Percentiles rank a stretch among this genome's conserved stretches.
Evolutionary conservation across 371 early-diverging fungal species (phyloP).

Genomic region (Mucor velutinosus): DNA sequence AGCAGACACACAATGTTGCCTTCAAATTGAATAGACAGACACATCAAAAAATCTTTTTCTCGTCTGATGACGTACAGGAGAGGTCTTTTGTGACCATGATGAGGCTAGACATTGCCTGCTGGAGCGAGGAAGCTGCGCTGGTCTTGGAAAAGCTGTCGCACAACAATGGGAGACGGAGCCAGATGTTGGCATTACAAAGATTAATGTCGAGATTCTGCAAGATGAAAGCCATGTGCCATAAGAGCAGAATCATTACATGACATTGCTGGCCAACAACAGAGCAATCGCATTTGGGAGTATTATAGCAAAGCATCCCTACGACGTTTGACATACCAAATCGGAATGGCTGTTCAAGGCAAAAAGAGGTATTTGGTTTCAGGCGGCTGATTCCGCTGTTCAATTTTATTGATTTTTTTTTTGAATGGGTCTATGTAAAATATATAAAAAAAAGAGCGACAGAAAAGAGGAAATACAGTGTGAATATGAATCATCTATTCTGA

Average conservation of each 20-base stretch:
- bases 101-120: not conserved
- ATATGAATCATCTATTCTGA: conserved; percentile 3
- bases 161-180: not conserved
- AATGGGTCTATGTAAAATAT: not conserved
- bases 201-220: not conserved
- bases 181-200: not conserved
- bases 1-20: not conserved
- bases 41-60: conserved; percentile 1
- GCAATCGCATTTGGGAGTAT: no score
- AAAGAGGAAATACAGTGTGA: not conserved
- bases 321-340: no score
- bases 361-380: not conserved
- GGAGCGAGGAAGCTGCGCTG: not conserved
- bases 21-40: not conserved
- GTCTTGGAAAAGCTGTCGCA: not conserved
- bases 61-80: not conserved
- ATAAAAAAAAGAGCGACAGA: not conserved
- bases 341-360: not conserved
- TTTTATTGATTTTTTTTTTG: not conserved
- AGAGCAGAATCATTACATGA: not conserved
- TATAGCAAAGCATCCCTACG: not conserved
- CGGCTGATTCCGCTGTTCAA: not conserved
- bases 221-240: not conserved
- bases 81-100: not conserved
- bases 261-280: no score